These are phyloP conservation scores for Kingdonia uniflora DNA, from an alignment of 164 flowering plant genomes.

Conservation along the genomic window DNA sequence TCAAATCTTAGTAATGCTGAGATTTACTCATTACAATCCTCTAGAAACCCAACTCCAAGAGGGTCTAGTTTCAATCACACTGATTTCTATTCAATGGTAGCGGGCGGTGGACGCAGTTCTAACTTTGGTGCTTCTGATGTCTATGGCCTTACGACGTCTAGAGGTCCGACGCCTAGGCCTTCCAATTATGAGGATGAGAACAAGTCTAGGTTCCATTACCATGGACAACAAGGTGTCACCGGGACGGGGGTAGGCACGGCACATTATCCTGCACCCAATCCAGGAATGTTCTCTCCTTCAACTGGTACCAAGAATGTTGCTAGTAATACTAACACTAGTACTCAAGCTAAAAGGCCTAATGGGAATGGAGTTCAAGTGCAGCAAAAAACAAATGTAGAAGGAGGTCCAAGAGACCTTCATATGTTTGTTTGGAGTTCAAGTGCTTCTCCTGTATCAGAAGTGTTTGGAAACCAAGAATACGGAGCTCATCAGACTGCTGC, in stretches of 20 bases:
- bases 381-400: conserved; percentile 25
- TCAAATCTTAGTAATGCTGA: conserved; percentile 78
- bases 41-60: conserved; percentile 72
- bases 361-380: conserved; percentile 27
- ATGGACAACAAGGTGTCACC: conserved; percentile 4
- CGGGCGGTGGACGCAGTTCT: conserved; percentile 41
- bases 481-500: conserved; percentile 32
- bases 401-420: conserved; percentile 62
- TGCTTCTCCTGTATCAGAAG: conserved; percentile 96
- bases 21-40: conserved; percentile 72
- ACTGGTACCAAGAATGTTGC: conserved; percentile 21
- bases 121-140: conserved; percentile 54
- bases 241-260: conserved; percentile 4
- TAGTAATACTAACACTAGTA: conserved; percentile 3
- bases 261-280: conserved; percentile 75
- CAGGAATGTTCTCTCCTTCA: conserved; percentile 56
- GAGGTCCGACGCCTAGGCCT: conserved; percentile 74
- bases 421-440: conserved; percentile 99
- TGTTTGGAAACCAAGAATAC: conserved; percentile 61
- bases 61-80: conserved; percentile 85
- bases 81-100: conserved; percentile 81
- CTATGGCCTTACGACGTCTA: conserved; percentile 34
- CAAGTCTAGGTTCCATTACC: conserved; percentile 29
- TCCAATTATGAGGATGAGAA: conserved; percentile 72
- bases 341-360: conserved; percentile 28